phyloP scores from a whole-genome alignment of 768 basidiomycete genomes.

The Termitomyces sp. region DNA sequence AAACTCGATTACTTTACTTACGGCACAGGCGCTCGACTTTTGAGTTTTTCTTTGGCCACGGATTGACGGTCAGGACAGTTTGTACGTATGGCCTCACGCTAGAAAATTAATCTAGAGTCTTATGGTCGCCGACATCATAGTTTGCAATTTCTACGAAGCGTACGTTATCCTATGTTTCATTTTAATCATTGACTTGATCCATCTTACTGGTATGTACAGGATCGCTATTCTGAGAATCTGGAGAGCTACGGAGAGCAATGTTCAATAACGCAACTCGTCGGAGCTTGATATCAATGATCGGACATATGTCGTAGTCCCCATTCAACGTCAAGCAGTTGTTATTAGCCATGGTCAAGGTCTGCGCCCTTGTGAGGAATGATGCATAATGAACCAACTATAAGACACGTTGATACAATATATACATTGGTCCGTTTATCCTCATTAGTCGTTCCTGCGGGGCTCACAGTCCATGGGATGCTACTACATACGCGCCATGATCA shows the following conservation, averaged over 20 bases:
- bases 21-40: not conserved
- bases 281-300: not conserved
- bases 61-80: too few species aligned
- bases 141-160: too few species aligned
- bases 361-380: not conserved
- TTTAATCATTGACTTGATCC: not conserved
- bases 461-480: not conserved
- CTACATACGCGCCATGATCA: not conserved
- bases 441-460: not conserved
- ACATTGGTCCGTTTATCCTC: not conserved
- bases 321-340: not conserved
- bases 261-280: not conserved
- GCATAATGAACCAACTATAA: not conserved
- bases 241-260: not conserved
- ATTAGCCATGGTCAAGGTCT: not conserved
- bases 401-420: not conserved
- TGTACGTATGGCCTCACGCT: not conserved
- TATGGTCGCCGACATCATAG: not conserved
- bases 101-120: not conserved
- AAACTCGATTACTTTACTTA: not conserved
- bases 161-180: not conserved
- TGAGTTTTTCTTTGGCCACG: not conserved
- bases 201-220: not conserved
- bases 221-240: not conserved
- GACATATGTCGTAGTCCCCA: too few species aligned